phyloP scores from a whole-genome alignment of 805 yeast genomes.

The Lachancea mirantina region DNA sequence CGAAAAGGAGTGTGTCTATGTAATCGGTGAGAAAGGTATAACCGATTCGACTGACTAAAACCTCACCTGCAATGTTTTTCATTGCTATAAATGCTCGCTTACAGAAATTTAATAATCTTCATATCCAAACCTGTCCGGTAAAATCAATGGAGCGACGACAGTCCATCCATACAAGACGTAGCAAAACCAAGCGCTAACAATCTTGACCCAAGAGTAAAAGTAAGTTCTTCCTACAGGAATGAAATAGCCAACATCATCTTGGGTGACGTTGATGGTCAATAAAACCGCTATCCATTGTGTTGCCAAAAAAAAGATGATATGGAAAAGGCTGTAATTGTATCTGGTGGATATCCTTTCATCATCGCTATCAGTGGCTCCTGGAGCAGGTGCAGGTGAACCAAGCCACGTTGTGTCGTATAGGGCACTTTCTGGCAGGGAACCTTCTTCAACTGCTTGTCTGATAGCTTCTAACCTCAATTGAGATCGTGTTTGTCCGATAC shows the following conservation, averaged over 20 bases:
- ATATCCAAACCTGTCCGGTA: slow-evolving; percentile 77
- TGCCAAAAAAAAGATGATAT: slow-evolving; percentile 84
- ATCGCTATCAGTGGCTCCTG: slow-evolving; percentile 28
- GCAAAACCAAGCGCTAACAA: slow-evolving; percentile 88
- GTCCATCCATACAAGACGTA: slow-evolving; percentile 85
- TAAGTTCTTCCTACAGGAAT: slow-evolving; percentile 96
- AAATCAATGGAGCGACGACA: slow-evolving; percentile 76
- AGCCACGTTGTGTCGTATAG: slow-evolving; percentile 64
- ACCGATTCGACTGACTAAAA: slow-evolving; percentile 38
- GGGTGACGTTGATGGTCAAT: slow-evolving; percentile 83
- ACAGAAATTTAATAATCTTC: slow-evolving; percentile 17
- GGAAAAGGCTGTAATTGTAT: slow-evolving; percentile 84
- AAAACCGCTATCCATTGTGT: slow-evolving; percentile 95
- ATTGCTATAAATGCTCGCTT: background rate
- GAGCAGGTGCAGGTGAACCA: slow-evolving; percentile 33
- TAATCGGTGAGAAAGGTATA: slow-evolving; percentile 62
- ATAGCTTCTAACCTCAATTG: slow-evolving; percentile 84
- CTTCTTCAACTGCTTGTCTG: slow-evolving; percentile 92
- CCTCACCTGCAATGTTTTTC: background rate
- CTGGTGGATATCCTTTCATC: slow-evolving; percentile 64
- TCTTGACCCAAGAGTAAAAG: slow-evolving; percentile 91
- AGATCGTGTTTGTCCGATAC: slow-evolving; percentile 42
- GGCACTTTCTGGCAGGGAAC: slow-evolving; percentile 90
- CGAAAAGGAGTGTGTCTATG: slow-evolving; percentile 69
- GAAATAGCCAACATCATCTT: slow-evolving; percentile 78